Evolutionary conservation across 2,329 filamentous ascomycete species (phyloP), one percentile per base, ranked within the genome.

Genomic region (Neoscytalidium dimidiatum): DNA sequence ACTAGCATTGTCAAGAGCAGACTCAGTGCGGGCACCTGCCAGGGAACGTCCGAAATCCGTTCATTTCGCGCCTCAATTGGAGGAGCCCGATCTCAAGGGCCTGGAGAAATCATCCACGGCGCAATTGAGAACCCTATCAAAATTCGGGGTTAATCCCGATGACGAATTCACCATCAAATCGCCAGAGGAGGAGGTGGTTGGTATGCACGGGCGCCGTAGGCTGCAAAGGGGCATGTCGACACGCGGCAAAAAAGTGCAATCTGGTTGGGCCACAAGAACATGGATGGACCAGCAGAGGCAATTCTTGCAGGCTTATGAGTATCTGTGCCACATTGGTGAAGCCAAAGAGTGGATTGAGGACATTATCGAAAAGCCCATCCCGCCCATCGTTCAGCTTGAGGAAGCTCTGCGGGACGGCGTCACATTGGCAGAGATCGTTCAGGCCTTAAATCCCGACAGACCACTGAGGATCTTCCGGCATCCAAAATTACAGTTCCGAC

Each of bases 261-360:
- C 83, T 48, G 80, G 83, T 56, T 95, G 93, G 90, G 88, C 92
- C 68, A 89, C 89, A 21, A 87, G 91, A 57, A 96, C 94, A 75
- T 99, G 95, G 95, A 99, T 99, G 94, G 95, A 99, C 77, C 95
- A 96, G 75, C 94, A 99, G 75, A 88, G 95, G 28, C 94, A 98
- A 76, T 98, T 97, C 73, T 81, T 99, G 62, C 92, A 96, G 77
- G 95, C 95, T 6, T 99, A 99, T 75, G 95, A 99, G 77, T 99
- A 99, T 75, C 89, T 99, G 41, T 99, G 95, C 75, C 95, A 99
- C 74, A 98, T 99, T 69, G 95, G 95, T 76, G 95, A 99, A 81
- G 95, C 95, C 23, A 98, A 98, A 76, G 94, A 98, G 78, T 99
- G 95, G 95, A 97, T 99, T 69, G 95, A 99, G 74, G 88, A 96